phyloP scores from a whole-genome alignment of 805 yeast genomes.

The Ogataea haglerorum region DNA sequence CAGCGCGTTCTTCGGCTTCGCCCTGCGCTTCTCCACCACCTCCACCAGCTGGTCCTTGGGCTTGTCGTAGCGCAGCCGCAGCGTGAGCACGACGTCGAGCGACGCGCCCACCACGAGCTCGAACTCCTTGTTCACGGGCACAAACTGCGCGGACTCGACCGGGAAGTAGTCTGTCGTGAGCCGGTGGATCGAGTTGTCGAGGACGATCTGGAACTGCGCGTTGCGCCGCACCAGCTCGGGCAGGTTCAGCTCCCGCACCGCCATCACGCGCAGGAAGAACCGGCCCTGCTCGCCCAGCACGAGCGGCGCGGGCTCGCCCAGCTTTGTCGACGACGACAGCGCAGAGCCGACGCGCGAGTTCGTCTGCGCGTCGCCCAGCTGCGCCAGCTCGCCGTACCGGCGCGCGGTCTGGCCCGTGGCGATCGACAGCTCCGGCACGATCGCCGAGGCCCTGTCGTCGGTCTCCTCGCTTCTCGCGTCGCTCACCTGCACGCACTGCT shows the following conservation, averaged over 20 bases:
- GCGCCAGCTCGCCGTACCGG: constrained; percentile 22
- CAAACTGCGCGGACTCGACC: constrained; percentile 27
- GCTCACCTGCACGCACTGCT: constrained; percentile 24
- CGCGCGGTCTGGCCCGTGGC: constrained; percentile 17
- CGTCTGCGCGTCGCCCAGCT: constrained; percentile 1
- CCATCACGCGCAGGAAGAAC: constrained; percentile 49
- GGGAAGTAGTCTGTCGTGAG: constrained; percentile 52
- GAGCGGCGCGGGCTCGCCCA: constrained; percentile 6
- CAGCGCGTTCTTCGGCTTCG: constrained; percentile 30
- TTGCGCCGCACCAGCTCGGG: constrained; percentile 44
- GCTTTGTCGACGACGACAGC: constrained; percentile 6
- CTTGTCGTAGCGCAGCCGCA: constrained; percentile 61
- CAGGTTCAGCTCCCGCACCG: constrained; percentile 43
- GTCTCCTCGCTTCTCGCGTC: constrained; percentile 13
- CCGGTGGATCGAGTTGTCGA: constrained; percentile 82
- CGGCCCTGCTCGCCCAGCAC: constrained; percentile 43
- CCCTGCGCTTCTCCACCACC: constrained; percentile 48
- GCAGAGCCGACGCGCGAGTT: constrained; percentile 4
- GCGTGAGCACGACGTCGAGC: constrained; percentile 64
- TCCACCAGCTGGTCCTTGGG: constrained; percentile 52
- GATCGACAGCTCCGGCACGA: constrained; percentile 31
- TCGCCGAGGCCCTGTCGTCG: constrained; percentile 19
- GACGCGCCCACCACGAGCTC: constrained; percentile 64
- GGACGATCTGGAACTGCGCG: constrained; percentile 48
- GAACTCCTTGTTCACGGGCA: constrained; percentile 66